Evolutionary conservation across 495 filamentous ascomycete species (phyloP).

Genomic region (Oidiodendron maius): DNA sequence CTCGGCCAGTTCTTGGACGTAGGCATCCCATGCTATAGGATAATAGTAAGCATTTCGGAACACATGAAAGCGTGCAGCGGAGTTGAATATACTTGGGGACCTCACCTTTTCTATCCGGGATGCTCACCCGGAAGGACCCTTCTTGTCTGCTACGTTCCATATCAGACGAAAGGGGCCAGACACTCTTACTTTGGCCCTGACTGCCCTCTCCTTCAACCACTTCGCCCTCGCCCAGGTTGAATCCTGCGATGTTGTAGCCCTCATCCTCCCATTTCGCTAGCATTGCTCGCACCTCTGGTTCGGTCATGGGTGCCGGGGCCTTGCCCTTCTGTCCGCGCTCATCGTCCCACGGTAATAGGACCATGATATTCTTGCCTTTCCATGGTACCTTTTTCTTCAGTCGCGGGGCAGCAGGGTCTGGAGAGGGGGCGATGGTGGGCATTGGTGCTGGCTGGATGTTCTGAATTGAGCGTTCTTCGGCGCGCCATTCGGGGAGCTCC

Average conservation of each 20-base stretch:
- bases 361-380: conserved; percentile 68
- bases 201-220: conserved; percentile 27
- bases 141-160: conserved; percentile 45
- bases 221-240: conserved; percentile 47
- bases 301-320: conserved; percentile 51
- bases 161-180: conserved; percentile 66
- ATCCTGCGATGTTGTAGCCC: conserved; percentile 72
- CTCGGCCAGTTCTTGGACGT: conserved; percentile 75
- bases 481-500: conserved; percentile 15
- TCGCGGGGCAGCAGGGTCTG: conserved; percentile 32
- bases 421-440: conserved; percentile 6
- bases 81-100: not conserved
- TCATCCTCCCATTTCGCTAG: conserved; percentile 64
- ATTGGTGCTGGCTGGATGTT: not conserved
- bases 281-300: conserved; percentile 56
- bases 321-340: conserved; percentile 54
- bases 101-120: conserved; percentile 60
- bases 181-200: conserved; percentile 57
- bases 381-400: conserved; percentile 54
- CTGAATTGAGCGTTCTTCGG: conserved; percentile 8
- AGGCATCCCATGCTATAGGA: conserved; percentile 60
- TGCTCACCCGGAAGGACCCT: conserved; percentile 52
- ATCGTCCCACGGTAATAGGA: conserved; percentile 65
- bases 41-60: not conserved
- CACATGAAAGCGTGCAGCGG: not conserved